These are phyloP conservation scores for Euphorbia tirucalli DNA, from an alignment of 345 rosid genomes.

Conservation along the genomic window DNA sequence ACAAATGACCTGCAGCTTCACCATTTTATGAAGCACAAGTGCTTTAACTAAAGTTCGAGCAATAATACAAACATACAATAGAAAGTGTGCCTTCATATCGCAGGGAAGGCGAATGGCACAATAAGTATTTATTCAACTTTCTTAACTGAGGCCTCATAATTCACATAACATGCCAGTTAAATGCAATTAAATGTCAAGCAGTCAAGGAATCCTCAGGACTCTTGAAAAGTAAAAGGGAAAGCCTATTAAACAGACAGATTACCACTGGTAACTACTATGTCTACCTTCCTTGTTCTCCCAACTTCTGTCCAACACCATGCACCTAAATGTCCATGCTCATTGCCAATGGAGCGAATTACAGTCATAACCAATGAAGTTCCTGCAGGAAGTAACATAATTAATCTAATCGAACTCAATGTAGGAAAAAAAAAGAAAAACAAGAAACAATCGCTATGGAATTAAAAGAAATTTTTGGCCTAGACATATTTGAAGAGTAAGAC, in stretches of 20 bases:
- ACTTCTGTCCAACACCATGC: conserved; percentile 83
- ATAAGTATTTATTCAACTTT: not conserved
- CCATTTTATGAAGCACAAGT: not conserved
- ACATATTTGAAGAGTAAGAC: not conserved
- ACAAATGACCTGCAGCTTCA: not conserved
- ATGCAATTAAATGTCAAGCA: not conserved
- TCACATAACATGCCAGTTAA: not conserved
- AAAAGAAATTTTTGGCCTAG: not conserved
- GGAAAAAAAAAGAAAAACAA: not conserved
- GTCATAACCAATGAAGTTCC: conserved; percentile 84
- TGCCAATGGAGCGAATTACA: conserved; percentile 78
- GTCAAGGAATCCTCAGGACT: not conserved
- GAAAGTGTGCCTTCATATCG: not conserved
- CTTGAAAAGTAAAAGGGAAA: not conserved
- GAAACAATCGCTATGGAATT: not conserved
- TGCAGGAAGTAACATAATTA: conserved; percentile 29
- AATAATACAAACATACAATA: not conserved
- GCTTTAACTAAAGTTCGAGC: not conserved
- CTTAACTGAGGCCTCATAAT: not conserved
- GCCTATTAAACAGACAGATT: not conserved
- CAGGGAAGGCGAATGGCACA: not conserved
- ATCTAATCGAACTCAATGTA: conserved; percentile 3
- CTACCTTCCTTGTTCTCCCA: conserved; percentile 81
- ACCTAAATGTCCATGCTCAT: conserved; percentile 67
- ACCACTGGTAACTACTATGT: conserved; percentile 10